A percentile compares a stretch with the other conserved stretches of the same genome.
These are phyloP conservation scores for Monosporascus sp. DNA, from an alignment of 2,329 filamentous ascomycete genomes.

Conservation along the genomic window DNA sequence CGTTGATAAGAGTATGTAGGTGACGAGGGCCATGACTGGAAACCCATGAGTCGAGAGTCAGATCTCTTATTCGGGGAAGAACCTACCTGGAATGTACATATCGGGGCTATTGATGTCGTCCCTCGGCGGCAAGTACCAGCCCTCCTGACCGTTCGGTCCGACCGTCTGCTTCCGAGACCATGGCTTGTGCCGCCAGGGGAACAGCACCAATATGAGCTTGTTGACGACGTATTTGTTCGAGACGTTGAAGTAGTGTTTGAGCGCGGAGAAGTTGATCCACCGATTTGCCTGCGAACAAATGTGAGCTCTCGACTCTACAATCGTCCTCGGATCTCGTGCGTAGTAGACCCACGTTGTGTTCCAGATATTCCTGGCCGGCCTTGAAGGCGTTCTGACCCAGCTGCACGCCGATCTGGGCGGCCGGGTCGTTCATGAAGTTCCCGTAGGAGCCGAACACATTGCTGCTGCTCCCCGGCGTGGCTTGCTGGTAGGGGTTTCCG, in stretches of 20 bases:
- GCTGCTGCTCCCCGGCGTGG: constrained; percentile 40
- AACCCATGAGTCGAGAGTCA: constrained; percentile 4
- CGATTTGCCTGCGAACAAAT: constrained; percentile 43
- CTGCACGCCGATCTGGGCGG: constrained; percentile 90
- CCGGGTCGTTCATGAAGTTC: constrained; percentile 92
- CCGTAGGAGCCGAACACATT: constrained; percentile 70
- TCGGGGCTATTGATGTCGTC: constrained; percentile 97
- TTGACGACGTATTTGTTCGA: constrained; percentile 94
- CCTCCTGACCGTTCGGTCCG: constrained; percentile 63
- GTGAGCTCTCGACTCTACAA: constrained; percentile 2
- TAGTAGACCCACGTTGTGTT: constrained; percentile 71
- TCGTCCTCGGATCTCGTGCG: background rate
- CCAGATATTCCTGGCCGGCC: constrained; percentile 89
- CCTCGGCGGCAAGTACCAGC: constrained; percentile 81
- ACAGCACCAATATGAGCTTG: constrained; percentile 89
- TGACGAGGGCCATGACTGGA: constrained; percentile 87
- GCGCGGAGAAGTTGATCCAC: constrained; percentile 85
- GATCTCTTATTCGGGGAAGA: constrained; percentile 14
- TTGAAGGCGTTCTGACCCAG: constrained; percentile 88
- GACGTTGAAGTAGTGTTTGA: constrained; percentile 99
- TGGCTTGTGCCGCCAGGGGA: constrained; percentile 95
- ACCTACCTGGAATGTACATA: constrained; percentile 84
- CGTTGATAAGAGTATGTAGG: constrained; percentile 91
- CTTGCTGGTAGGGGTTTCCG: constrained; percentile 70
- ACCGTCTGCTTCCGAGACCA: constrained; percentile 88